Conservation (phyloP, 345 rosid genomes). For the Ceriops zippeliana region DNA sequence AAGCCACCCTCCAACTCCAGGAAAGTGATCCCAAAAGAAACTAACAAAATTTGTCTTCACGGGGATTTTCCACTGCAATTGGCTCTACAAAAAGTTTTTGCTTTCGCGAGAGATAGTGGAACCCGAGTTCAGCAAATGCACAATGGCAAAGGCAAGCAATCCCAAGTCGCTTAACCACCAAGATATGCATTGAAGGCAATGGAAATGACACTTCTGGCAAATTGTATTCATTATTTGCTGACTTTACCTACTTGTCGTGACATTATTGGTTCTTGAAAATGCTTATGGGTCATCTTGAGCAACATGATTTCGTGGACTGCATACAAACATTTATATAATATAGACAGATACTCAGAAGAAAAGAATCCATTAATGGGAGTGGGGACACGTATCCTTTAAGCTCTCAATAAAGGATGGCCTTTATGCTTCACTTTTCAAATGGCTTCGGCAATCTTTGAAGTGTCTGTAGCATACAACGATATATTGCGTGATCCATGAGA, state of each 20-base stretch:
- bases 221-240: background rate
- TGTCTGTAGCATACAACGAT: too few relatives aligned
- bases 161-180: slow-evolving; percentile 15
- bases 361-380: background rate
- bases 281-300: slow-evolving; percentile 23
- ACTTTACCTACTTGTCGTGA: slow-evolving; percentile 18
- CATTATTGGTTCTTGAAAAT: background rate
- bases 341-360: background rate
- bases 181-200: slow-evolving; percentile 14
- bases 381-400: too few relatives aligned
- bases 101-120: slow-evolving; percentile 9
- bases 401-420: background rate
- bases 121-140: background rate
- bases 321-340: background rate
- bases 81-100: too few relatives aligned
- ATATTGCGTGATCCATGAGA: too few relatives aligned
- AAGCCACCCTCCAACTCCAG: background rate
- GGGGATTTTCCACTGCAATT: too few relatives aligned
- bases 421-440: background rate
- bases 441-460: background rate
- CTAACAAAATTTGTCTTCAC: too few relatives aligned
- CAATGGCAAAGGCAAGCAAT: background rate
- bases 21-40: too few relatives aligned
- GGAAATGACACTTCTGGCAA: background rate
- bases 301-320: slow-evolving; percentile 17